Base-by-base conservation (phyloP, 345 rosid genomes). In the Mangifera indica region DNA sequence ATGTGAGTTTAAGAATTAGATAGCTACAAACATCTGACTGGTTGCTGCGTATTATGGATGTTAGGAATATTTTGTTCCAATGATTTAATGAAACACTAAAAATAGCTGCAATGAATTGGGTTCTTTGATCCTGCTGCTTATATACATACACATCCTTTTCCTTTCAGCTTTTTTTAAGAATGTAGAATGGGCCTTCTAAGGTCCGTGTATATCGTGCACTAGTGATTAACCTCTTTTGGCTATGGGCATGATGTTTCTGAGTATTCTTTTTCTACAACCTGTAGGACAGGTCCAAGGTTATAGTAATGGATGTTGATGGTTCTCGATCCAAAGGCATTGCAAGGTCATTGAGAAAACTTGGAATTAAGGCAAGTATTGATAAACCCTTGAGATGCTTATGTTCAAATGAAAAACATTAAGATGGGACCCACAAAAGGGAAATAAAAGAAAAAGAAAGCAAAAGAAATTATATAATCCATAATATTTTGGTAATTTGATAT, bases 211-310 rank as follows among this genome's bases (percentile, higher is more conserved):
- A 45, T 70, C 63, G 24, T 62, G 48, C 18, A 10, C 42, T 37
- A 37, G 7, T 37, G 42, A 37, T 37, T 37, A 37, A 37, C 42
- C 42, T 37, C 42, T 37, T 7, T 37, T 37, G 42, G 42, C 1
- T 37, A 37, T 37, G 42, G 60, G 74, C 65, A 17, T 76, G 64
- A 70, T 78, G 67, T 69, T 79, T 83, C 80, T 61, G 75, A 79
- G 74, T 79, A 64, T 71, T 68, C 34, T 72, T 56, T 81, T 79
- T 76, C 73, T 81, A 68, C 85, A 67, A 76, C 83, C 84, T 85
- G 93, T 89, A 95, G 98, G 99, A 84, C 93, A 91, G 97, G 82
- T 95, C 92, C 58, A 91, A 82, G 91, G 91, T 95, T 72, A 91
- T 95, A 72, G 83, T 95, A 77, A 82, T 95, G 96, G 99, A 95